Base-by-base conservation (phyloP, 2,329 filamentous ascomycete genomes). In the Dothistroma septosporum region DNA sequence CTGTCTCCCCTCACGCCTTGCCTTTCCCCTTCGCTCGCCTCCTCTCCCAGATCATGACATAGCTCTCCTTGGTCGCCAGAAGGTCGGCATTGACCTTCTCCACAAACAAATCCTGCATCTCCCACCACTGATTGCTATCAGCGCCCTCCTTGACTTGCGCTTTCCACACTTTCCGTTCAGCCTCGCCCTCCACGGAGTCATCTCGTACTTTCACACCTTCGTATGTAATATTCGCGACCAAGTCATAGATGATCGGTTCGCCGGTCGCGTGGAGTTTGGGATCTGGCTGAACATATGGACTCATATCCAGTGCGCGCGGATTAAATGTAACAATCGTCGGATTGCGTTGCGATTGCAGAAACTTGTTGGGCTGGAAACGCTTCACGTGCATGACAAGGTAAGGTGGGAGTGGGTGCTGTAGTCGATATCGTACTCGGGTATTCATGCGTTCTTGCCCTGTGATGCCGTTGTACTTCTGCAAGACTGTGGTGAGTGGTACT, bases 261-360 rank as follows among this genome's bases (percentile, higher is more conserved):
- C 88, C 85, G 0, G 85, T 85, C 0, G 87, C 83, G 74, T 88
- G 86, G 41, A 88, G 73, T 5, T 81, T 77, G 0, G 91, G 89
- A 70, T 92, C 91, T 0, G 93, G 92, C 77, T 97, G 91, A 12
- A 96, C 91, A 70, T 94, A 97, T 0, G 92, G 92, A 5, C 87
- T 83, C 80, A 97, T 87, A 74, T 99, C 92, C 9, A 99, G 85
- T 47, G 88, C 85, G 72, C 88, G 84, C 4, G 91, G 88, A 65
- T 93, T 91, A 76, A 97, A 99, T 0, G 93, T 97, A 65, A 99
- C 94, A 71, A 99, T 99, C 10, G 94, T 99, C 0, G 93, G 94
- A 75, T 99, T 99, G 55, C 94, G 89, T 55, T 75, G 72, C 77
- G 97, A 93, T 1, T 89, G 85, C 21, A 99, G 90, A 72, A 99